These are phyloP conservation scores for Hirsutella rhossiliensis DNA, from an alignment of 2,329 filamentous ascomycete genomes.

Conservation along the genomic window DNA sequence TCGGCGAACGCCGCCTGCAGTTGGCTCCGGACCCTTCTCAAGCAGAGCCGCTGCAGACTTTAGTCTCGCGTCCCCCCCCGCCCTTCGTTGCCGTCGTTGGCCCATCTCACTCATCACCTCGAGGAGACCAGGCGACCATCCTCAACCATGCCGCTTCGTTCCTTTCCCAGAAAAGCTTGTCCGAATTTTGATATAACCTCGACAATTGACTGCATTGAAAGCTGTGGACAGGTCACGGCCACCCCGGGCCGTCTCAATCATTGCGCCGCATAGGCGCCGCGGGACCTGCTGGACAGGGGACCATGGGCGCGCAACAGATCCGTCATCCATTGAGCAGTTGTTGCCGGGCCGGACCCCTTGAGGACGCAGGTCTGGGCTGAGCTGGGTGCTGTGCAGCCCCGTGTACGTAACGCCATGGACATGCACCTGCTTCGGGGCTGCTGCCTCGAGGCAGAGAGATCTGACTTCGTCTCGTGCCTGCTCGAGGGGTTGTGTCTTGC, in stretches of 20 bases:
- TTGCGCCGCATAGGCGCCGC: neutral
- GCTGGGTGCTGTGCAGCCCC: slow-evolving; percentile 5
- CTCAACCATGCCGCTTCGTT: too few relatives aligned
- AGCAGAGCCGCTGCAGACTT: too few relatives aligned
- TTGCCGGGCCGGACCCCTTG: neutral
- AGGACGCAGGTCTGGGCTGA: neutral
- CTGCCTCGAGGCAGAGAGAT: slow-evolving; percentile 40
- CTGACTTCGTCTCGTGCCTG: slow-evolving; percentile 31
- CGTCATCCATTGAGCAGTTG: neutral
- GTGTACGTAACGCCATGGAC: slow-evolving; percentile 13
- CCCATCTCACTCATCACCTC: too few relatives aligned
- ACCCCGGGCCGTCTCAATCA: neutral
- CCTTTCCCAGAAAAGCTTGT: too few relatives aligned
- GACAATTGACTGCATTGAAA: too few relatives aligned
- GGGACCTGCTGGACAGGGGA: neutral
- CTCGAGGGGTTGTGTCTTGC: slow-evolving; percentile 36
- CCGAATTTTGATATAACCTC: too few relatives aligned
- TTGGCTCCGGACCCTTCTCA: too few relatives aligned
- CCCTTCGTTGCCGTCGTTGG: too few relatives aligned
- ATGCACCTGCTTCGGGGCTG: slow-evolving; percentile 37
- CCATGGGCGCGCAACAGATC: slow-evolving; percentile 1
- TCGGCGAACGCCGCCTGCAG: too few relatives aligned
- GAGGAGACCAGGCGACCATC: too few relatives aligned
- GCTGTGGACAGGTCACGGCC: too few relatives aligned
- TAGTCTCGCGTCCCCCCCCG: too few relatives aligned